Evolutionary conservation across 176 grass and related monocot genomes (phyloP).

Genomic region (Bolboschoenus planiculmis): DNA sequence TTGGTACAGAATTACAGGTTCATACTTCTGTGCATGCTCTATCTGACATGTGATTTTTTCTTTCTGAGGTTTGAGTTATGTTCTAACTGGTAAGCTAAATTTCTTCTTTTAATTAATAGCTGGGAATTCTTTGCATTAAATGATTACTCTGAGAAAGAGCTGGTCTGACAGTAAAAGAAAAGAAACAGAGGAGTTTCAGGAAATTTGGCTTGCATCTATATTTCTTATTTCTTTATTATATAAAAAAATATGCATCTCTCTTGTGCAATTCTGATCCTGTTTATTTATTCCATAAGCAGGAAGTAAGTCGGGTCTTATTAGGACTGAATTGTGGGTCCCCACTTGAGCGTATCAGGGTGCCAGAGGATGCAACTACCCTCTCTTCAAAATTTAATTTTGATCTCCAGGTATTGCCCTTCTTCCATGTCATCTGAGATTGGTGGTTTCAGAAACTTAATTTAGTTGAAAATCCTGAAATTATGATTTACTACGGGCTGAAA

Average conservation of each 20-base stretch:
- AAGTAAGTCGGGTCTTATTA: constrained; percentile 66
- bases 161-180: not conserved
- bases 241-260: not conserved
- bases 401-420: constrained; percentile 53
- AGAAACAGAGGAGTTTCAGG: not conserved
- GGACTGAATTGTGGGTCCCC: constrained; percentile 69
- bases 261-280: constrained; percentile 6
- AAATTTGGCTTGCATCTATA: not conserved
- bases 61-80: not conserved
- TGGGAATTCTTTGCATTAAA: not conserved
- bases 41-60: not conserved
- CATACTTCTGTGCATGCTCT: not conserved
- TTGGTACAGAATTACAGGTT: not conserved
- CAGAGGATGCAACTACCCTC: constrained; percentile 35
- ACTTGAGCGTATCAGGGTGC: constrained; percentile 41
- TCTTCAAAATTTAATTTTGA: constrained; percentile 55
- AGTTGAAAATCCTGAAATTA: not conserved
- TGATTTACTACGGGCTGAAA: not conserved
- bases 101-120: not conserved
- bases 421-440: not conserved
- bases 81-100: not conserved
- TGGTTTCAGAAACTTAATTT: not conserved
- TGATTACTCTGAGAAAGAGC: not conserved
- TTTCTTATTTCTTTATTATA: not conserved
- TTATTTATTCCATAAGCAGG: constrained; percentile 40